Base-by-base conservation (phyloP, 177 flowering plant species). In the Telopea speciosissima region DNA sequence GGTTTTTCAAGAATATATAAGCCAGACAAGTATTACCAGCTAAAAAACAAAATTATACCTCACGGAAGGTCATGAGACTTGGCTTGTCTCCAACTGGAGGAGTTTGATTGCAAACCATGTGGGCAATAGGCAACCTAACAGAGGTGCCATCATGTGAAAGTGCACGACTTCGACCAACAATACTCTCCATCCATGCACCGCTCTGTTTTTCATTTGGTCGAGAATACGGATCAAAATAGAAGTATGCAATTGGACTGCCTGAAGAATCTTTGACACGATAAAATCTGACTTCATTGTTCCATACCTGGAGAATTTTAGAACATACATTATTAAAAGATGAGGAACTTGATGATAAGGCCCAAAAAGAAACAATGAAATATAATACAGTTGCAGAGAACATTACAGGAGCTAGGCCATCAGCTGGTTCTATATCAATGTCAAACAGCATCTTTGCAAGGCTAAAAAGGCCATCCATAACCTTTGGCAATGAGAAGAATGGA, bases 171-270 rank as follows among this genome's bases (percentile, higher is more conserved):
- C 98, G 86, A 49, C 82, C 79, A 84, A 93, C 85, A 82, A 91
- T 97, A 81, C 86, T 97, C 80, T 85, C 88, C 99, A 96, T 91
- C 99, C 99, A 96, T 65, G 98, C 99, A 73, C 99, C 99, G 73
- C 89, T 94, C 31, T 88, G 82, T 76, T 96, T 96, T 76, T 93
- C 99, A 74, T 98, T 84, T 49, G 99, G 93, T 70, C 98, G 97
- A 56, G 96, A 87, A 77, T 93, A 96, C 72, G 99, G 98, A 80
- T 96, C 98, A 82, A 93, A 90, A 68, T 93, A 96, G 79, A 96
- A 96, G 82, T 91, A 93, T 56, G 98, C 90, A 79, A 93, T 78
- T 13, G 97, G 90, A 76, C 71, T 80, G 21, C 95, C 95, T 2
- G 81, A 82, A 59, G 89, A 76, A 80, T 93, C 95, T 77, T 93